Evolutionary conservation across 139 green algal genomes (phyloP).

Genomic region (Coelastrella sp.): DNA sequence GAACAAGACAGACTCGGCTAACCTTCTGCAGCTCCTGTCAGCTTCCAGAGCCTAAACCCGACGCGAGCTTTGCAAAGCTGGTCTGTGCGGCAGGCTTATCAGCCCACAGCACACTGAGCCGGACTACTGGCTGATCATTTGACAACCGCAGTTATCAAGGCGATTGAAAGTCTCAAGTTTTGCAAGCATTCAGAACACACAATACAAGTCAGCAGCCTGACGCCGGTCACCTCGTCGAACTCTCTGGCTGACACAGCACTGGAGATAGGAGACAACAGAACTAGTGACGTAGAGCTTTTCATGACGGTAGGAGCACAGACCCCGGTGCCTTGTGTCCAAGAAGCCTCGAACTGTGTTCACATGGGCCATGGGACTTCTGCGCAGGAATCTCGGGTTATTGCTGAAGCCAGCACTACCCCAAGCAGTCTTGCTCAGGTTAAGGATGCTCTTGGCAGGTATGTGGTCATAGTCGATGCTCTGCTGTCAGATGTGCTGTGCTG

Average conservation of each 20-base stretch:
- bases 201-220: no score
- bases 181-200: no score
- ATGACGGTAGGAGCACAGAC: background rate
- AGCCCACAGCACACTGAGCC: no score
- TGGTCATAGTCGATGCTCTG: background rate
- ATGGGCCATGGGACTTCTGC: background rate
- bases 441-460: background rate
- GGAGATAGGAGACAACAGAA: background rate
- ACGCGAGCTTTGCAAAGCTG: no score
- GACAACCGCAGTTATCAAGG: no score
- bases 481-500: background rate
- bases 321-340: background rate
- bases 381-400: background rate
- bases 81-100: no score
- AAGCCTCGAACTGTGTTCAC: background rate
- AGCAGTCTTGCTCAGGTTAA: background rate
- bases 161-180: no score
- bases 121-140: no score
- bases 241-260: background rate
- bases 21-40: background rate
- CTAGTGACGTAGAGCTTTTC: background rate
- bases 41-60: background rate
- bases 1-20: background rate
- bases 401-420: background rate
- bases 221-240: background rate